Percentiles rank a stretch among this genome's conserved stretches.
These are phyloP conservation scores for Imleria badia DNA, from an alignment of 768 basidiomycete genomes.

Conservation along the genomic window DNA sequence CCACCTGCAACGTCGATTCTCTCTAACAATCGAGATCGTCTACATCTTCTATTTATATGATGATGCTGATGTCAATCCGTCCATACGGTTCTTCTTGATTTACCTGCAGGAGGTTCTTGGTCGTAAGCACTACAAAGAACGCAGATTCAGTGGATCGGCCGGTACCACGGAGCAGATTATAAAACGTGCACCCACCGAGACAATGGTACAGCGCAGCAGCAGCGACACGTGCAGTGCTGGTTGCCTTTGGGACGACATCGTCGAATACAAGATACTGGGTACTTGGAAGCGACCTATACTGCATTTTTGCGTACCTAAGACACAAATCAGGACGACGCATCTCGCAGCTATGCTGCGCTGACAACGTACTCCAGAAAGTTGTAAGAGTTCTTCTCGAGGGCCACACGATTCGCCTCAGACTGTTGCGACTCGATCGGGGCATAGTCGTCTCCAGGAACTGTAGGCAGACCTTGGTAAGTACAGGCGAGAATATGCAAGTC, in stretches of 20 bases:
- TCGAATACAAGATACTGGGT: constrained; percentile 57
- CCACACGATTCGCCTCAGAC: constrained; percentile 53
- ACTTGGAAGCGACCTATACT: constrained; percentile 55
- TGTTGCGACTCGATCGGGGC: constrained; percentile 45
- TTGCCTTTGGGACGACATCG: constrained; percentile 58
- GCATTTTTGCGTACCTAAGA: constrained; percentile 76
- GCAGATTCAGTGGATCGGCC: neutral
- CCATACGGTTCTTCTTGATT: constrained; percentile 63
- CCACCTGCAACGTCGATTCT: neutral
- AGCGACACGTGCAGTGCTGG: constrained; percentile 75
- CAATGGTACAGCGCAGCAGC: constrained; percentile 85
- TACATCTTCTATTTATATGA: constrained; percentile 26
- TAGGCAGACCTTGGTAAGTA: constrained; percentile 17
- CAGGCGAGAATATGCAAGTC: neutral
- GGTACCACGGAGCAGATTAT: neutral
- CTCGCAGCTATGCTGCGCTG: neutral
- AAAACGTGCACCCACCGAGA: constrained; percentile 51
- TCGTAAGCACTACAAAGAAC: constrained; percentile 59
- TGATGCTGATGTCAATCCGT: constrained; percentile 42
- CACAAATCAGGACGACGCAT: constrained; percentile 11
- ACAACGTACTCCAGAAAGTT: constrained; percentile 74
- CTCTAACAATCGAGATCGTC: neutral
- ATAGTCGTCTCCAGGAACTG: constrained; percentile 30
- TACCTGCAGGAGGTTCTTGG: constrained; percentile 67
- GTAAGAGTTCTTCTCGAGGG: constrained; percentile 72